Evolutionary conservation across 805 yeast genomes (phyloP), one percentile per base, ranked within the genome.

Genomic region (Myxozyma kluyveri): DNA sequence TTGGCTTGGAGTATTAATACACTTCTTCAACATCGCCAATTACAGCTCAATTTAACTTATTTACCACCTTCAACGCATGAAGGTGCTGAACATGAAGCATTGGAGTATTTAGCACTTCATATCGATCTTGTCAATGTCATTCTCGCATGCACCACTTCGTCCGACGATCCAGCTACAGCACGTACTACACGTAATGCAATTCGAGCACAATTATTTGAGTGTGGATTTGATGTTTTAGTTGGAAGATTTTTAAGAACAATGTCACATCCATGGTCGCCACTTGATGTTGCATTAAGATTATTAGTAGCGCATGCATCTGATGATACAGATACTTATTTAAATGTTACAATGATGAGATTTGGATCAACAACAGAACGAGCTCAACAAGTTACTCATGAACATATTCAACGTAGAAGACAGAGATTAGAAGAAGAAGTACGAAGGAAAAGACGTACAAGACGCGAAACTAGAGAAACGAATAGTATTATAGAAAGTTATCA

Each of bases 31-130:
- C 33, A 29, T 9, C 14, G 14, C 33, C 33, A 29, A 29, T 9
- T 9, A 14, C 33, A 29, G 33, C 33, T 9, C 9, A 14, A 29
- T 9, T 9, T 9, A 29, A 9, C 9, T 9, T 9, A 29, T 29
- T 9, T 29, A 9, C 14, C 14, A 14, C 33, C 33, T 14, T 9
- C 14, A 14, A n/a, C 10, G 5, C 35, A 14, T 14, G 53, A 31
- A 4, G 31, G 29, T 29, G 48, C 40, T 19, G 59, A 55, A 31
- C 14, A 43, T 19, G 49, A 42, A n/a, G 53, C 56, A 12, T 19
- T 45, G 10, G 56, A 59, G 29, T 59, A 52, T 31, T 44, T 59
- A 12, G 56, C 49, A 9, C 14, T 19, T 10, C 61, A 59, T 26
- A 38, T 58, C 26, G 52, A 50, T 29, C 43, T 59, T 12, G 4